These are phyloP conservation scores for Penicillium sclerotigenum DNA, from an alignment of 2,329 filamentous ascomycete species.

Conservation along the genomic window DNA sequence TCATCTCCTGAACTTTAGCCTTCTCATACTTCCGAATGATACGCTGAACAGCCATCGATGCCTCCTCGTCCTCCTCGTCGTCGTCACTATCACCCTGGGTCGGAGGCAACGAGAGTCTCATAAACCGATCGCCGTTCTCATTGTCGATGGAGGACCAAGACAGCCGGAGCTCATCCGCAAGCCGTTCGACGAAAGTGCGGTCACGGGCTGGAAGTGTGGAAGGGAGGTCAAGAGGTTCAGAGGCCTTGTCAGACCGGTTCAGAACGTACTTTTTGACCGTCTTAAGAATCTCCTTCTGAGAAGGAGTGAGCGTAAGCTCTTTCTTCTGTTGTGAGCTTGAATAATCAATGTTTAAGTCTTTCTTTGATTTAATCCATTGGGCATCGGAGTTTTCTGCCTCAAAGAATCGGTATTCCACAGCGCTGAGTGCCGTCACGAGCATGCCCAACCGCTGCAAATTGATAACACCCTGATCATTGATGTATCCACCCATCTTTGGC, in stretches of 20 bases:
- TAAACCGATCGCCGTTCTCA: slow-evolving; percentile 63
- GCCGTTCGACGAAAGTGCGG: slow-evolving; percentile 86
- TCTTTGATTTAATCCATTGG: slow-evolving; percentile 88
- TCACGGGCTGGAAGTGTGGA: slow-evolving; percentile 73
- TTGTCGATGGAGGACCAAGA: slow-evolving; percentile 63
- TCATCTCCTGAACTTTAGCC: slow-evolving; percentile 77
- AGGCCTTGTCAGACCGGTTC: slow-evolving; percentile 57
- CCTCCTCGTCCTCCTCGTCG: slow-evolving; percentile 77
- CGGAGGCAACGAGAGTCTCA: slow-evolving; percentile 60
- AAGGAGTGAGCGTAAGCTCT: slow-evolving; percentile 70
- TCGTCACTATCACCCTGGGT: slow-evolving; percentile 51
- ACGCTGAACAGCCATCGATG: slow-evolving; percentile 74
- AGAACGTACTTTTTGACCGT: slow-evolving; percentile 79
- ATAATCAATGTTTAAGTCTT: slow-evolving; percentile 65
- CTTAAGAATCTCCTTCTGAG: slow-evolving; percentile 78
- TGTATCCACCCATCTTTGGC: slow-evolving; percentile 84
- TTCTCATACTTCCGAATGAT: slow-evolving; percentile 90
- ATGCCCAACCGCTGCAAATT: slow-evolving; percentile 75
- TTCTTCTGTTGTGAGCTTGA: slow-evolving; percentile 57
- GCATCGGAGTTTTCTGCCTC: slow-evolving; percentile 85
- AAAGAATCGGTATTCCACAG: slow-evolving; percentile 89
- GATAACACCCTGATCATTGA: slow-evolving; percentile 92
- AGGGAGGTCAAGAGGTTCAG: slow-evolving; percentile 68
- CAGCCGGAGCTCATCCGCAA: slow-evolving; percentile 67
- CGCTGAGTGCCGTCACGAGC: slow-evolving; percentile 77